Evolutionary conservation across 1,284 basidiomycete genomes (phyloP).

Genomic region (Tetrapyrgos nigripes): DNA sequence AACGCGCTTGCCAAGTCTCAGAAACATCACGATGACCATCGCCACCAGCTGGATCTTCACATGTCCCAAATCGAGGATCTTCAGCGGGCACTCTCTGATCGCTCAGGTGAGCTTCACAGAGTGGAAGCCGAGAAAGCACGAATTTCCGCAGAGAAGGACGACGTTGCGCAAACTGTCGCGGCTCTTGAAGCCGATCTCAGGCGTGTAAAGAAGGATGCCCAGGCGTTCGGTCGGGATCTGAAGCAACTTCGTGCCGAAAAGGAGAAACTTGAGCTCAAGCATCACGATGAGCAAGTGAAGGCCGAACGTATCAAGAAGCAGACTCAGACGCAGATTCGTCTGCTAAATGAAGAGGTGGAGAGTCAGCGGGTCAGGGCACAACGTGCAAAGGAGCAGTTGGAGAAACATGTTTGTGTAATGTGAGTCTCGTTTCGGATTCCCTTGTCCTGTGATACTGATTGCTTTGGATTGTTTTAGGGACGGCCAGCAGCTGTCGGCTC

Average conservation of each 20-base stretch:
- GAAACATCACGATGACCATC: slow-evolving; percentile 71
- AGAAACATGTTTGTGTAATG: slow-evolving; percentile 62
- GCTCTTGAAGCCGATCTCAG: slow-evolving; percentile 71
- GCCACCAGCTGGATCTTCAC: slow-evolving; percentile 74
- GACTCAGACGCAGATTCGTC: slow-evolving; percentile 64
- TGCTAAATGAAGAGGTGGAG: slow-evolving; percentile 74
- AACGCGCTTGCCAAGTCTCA: slow-evolving; percentile 65
- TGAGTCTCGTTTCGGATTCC: slow-evolving; percentile 40
- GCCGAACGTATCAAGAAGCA: slow-evolving; percentile 70
- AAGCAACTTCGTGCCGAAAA: slow-evolving; percentile 69
- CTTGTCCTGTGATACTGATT: background rate
- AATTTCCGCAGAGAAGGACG: slow-evolving; percentile 65
- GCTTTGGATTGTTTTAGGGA: slow-evolving; percentile 46
- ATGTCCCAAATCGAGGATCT: slow-evolving; percentile 78
- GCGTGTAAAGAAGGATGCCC: slow-evolving; percentile 74
- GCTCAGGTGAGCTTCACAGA: slow-evolving; percentile 68
- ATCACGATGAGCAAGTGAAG: slow-evolving; percentile 57
- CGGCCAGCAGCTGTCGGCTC: slow-evolving; percentile 52
- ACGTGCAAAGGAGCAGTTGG: slow-evolving; percentile 50
- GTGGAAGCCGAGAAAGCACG: slow-evolving; percentile 65
- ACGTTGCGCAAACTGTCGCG: slow-evolving; percentile 66
- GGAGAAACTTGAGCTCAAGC: slow-evolving; percentile 61
- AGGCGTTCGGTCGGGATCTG: slow-evolving; percentile 78
- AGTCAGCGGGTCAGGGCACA: slow-evolving; percentile 55
- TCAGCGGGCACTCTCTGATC: slow-evolving; percentile 62